These are phyloP conservation scores for Colletotrichum coccodes DNA, from an alignment of 2,329 filamentous ascomycete species.

Conservation along the genomic window DNA sequence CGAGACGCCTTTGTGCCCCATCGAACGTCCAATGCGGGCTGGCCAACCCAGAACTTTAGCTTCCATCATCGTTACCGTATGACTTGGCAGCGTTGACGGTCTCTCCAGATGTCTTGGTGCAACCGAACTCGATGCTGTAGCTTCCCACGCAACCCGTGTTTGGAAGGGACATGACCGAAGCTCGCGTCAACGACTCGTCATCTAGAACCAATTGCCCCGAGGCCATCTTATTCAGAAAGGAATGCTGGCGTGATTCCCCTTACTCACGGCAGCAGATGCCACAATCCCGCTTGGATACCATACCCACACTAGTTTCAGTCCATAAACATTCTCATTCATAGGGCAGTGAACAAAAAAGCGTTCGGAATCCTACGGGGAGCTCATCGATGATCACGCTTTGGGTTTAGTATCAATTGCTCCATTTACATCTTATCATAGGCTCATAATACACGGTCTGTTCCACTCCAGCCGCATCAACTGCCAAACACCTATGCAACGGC, in stretches of 20 bases:
- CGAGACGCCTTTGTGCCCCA: no score
- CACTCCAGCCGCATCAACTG: neutral
- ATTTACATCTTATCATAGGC: neutral
- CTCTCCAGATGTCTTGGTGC: neutral
- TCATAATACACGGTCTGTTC: neutral
- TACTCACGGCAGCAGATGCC: neutral
- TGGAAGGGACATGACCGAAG: no score
- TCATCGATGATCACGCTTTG: no score
- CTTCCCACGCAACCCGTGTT: no score
- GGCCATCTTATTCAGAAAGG: neutral
- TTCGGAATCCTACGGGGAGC: no score
- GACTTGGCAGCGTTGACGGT: neutral
- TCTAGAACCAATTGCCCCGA: neutral
- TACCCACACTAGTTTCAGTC: neutral
- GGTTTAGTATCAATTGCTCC: neutral
- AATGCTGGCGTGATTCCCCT: neutral
- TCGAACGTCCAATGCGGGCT: neutral
- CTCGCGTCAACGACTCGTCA: neutral
- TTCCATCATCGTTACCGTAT: neutral
- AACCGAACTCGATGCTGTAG: neutral
- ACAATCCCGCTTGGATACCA: neutral
- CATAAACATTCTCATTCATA: neutral
- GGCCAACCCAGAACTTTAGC: neutral
- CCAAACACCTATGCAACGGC: neutral
- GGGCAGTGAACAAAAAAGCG: no score